Percentiles rank a stretch among this genome's conserved stretches.
These are phyloP conservation scores for Fusarium sp. DNA, from an alignment of 2,329 filamentous ascomycete species.

Conservation along the genomic window DNA sequence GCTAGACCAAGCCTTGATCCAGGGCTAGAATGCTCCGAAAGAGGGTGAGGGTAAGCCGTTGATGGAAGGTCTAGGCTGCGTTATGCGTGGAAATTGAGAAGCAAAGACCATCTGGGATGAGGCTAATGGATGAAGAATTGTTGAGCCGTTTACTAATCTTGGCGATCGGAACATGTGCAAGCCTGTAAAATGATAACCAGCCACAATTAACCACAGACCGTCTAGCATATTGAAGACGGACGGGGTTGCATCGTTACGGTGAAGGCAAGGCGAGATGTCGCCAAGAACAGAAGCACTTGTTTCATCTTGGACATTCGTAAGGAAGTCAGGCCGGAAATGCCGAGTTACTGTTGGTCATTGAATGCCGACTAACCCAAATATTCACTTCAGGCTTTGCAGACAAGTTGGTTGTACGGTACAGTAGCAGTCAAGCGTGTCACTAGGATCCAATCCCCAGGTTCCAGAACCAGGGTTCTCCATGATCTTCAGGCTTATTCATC, in stretches of 20 bases:
- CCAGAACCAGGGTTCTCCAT: constrained; percentile 1
- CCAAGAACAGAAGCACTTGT: neutral
- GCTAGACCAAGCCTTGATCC: neutral
- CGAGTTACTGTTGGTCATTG: neutral
- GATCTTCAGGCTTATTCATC: neutral
- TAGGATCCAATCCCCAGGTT: neutral
- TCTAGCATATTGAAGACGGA: neutral
- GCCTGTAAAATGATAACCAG: neutral
- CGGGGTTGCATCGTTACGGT: neutral
- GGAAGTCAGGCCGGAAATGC: neutral
- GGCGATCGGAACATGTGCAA: neutral
- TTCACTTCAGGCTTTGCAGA: neutral
- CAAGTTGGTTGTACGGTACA: neutral
- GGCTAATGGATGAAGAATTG: neutral
- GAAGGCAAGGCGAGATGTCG: neutral
- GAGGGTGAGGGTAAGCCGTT: neutral
- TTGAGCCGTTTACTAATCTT: neutral
- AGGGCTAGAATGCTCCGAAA: neutral
- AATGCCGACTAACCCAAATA: neutral
- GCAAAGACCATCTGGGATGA: neutral
- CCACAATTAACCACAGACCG: neutral
- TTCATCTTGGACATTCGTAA: neutral
- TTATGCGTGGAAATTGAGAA: neutral
- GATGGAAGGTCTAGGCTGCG: neutral
- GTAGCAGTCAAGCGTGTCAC: neutral